These are phyloP conservation scores for Monosporozyma solicola DNA, from an alignment of 805 yeast genomes.

Conservation along the genomic window DNA sequence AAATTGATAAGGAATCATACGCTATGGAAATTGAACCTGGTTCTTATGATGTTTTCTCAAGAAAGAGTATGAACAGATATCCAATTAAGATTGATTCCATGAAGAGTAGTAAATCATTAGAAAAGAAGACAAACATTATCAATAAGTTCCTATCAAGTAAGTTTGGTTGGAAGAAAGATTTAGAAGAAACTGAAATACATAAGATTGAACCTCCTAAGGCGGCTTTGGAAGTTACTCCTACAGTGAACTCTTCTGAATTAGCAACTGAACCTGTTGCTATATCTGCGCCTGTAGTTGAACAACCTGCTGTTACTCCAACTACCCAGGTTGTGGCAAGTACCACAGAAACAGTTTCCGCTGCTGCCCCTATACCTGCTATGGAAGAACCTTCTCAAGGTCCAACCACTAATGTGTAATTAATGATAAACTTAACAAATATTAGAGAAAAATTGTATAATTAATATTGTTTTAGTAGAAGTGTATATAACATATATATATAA, in stretches of 20 bases:
- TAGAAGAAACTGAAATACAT: conserved; percentile 13
- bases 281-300: not conserved
- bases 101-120: conserved; percentile 19
- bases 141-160: conserved; percentile 40
- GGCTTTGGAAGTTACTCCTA: not conserved
- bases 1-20: conserved; percentile 70
- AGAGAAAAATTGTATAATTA: not conserved
- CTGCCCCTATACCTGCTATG: not conserved
- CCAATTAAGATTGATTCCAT: conserved; percentile 21
- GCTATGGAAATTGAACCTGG: conserved; percentile 71
- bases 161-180: conserved; percentile 46
- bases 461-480: not conserved
- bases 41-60: conserved; percentile 69
- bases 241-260: no score
- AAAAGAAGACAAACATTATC: conserved; percentile 31
- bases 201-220: not conserved
- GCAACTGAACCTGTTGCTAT: not conserved
- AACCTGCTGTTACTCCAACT: not conserved
- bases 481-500: not conserved
- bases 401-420: not conserved
- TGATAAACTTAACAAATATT: not conserved
- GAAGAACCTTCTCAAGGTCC: not conserved
- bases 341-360: not conserved
- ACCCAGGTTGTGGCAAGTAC: not conserved
- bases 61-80: conserved; percentile 43